Conservation (phyloP, 495 filamentous ascomycete species). For the Neurospora sp. region DNA sequence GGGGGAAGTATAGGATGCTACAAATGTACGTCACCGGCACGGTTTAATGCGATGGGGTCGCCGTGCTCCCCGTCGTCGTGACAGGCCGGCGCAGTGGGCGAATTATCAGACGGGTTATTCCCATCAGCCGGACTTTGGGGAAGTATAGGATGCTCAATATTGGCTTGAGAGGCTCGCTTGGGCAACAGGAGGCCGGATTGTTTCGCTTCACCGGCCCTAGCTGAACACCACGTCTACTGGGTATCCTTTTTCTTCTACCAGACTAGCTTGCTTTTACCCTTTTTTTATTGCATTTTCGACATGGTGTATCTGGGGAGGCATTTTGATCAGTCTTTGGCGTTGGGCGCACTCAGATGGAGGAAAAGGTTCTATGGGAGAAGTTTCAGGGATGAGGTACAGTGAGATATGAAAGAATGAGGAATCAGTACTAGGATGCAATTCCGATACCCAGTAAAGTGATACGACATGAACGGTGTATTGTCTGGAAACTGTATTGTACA, state of each 20-base stretch:
- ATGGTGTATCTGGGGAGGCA: not conserved
- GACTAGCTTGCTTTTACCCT: not conserved
- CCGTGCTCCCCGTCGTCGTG: not conserved
- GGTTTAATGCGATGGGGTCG: not conserved
- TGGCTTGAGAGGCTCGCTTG: not conserved
- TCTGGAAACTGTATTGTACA: not conserved
- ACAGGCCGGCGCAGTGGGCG: not conserved
- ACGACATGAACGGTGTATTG: not conserved
- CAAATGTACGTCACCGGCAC: not conserved
- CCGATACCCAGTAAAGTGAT: not conserved
- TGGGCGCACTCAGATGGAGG: not conserved
- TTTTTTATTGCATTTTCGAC: not conserved
- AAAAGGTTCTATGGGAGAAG: not conserved
- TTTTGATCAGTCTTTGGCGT: not conserved
- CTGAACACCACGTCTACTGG: not conserved
- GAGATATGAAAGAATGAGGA: not conserved
- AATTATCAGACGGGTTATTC: not conserved
- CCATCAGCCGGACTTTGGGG: not conserved
- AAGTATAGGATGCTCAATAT: not conserved
- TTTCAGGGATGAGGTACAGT: not conserved
- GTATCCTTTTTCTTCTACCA: not conserved
- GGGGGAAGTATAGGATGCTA: not conserved
- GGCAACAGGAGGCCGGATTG: not conserved
- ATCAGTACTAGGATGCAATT: not conserved
- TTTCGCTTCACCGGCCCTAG: not conserved